A percentile compares a stretch with the other conserved stretches of the same genome.
These are phyloP conservation scores for Cordyceps cicadae DNA, from an alignment of 2,329 filamentous ascomycete genomes.

Conservation along the genomic window DNA sequence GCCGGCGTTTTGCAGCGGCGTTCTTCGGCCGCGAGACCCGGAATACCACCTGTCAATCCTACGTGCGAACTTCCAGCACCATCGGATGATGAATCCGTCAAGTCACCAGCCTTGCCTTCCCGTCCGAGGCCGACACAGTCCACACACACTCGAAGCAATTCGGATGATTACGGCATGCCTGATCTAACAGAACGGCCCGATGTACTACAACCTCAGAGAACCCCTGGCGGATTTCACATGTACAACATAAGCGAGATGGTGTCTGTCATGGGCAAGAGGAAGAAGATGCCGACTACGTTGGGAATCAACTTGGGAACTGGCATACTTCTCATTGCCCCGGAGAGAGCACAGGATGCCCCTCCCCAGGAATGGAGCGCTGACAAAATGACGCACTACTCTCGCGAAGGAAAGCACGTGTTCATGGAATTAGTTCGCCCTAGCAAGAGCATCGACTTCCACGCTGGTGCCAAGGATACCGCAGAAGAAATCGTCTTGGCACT, in stretches of 20 bases:
- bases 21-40: slow-evolving; percentile 18
- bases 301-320: slow-evolving; percentile 89
- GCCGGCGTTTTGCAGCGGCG: slow-evolving; percentile 48
- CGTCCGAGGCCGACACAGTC: slow-evolving; percentile 21
- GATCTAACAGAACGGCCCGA: slow-evolving; percentile 23
- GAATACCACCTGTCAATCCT: slow-evolving; percentile 1
- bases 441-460: slow-evolving; percentile 94
- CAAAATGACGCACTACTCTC: slow-evolving; percentile 93
- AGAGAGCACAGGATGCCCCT: slow-evolving; percentile 72
- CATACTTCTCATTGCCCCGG: slow-evolving; percentile 82
- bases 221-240: slow-evolving; percentile 78
- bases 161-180: slow-evolving; percentile 28
- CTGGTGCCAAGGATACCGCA: slow-evolving; percentile 92
- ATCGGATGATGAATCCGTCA: slow-evolving; percentile 23
- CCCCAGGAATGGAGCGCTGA: slow-evolving; percentile 91
- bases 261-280: slow-evolving; percentile 90
- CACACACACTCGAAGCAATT: slow-evolving; percentile 14
- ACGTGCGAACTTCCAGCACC: background rate
- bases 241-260: slow-evolving; percentile 98
- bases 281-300: slow-evolving; percentile 96
- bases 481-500: slow-evolving; percentile 84
- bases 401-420: slow-evolving; percentile 97
- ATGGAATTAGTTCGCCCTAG: slow-evolving; percentile 85
- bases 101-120: slow-evolving; percentile 32
- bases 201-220: slow-evolving; percentile 38